Percentiles rank a stretch among this genome's conserved stretches.
phyloP scores from a whole-genome alignment of 2,329 filamentous ascomycete genomes.

The Fusarium floridanum region DNA sequence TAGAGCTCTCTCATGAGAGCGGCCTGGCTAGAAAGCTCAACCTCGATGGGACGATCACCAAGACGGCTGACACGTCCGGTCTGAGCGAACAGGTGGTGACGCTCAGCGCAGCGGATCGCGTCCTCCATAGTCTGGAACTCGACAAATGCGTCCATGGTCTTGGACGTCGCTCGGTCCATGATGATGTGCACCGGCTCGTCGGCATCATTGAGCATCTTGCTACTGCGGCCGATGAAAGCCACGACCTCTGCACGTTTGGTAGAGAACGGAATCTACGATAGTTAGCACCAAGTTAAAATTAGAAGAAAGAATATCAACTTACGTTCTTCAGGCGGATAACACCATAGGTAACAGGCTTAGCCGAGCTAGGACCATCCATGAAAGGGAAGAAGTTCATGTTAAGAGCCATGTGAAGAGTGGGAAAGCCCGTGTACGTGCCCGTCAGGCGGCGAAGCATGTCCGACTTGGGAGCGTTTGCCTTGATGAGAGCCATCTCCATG shows the following conservation, averaged over 20 bases:
- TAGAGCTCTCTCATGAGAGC: slow-evolving; percentile 73
- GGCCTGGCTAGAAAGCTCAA: slow-evolving; percentile 68
- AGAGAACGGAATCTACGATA: slow-evolving; percentile 67
- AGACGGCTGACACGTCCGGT: slow-evolving; percentile 62
- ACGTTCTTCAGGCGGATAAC: slow-evolving; percentile 66
- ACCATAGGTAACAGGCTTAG: slow-evolving; percentile 51
- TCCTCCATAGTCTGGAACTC: slow-evolving; percentile 68
- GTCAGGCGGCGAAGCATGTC: slow-evolving; percentile 55
- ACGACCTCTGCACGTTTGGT: slow-evolving; percentile 67
- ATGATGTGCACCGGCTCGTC: slow-evolving; percentile 73
- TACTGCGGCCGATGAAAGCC: slow-evolving; percentile 70
- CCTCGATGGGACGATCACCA: slow-evolving; percentile 68
- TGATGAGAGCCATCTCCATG: slow-evolving; percentile 26
- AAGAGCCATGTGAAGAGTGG: slow-evolving; percentile 53
- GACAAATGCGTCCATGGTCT: slow-evolving; percentile 72
- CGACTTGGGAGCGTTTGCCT: slow-evolving; percentile 48
- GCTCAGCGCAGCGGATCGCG: slow-evolving; percentile 65
- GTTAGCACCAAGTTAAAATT: neutral
- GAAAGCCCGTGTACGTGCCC: slow-evolving; percentile 49
- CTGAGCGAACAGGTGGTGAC: slow-evolving; percentile 56
- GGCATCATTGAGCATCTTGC: slow-evolving; percentile 65
- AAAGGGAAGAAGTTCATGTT: slow-evolving; percentile 61
- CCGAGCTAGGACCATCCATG: slow-evolving; percentile 53
- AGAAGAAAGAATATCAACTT: slow-evolving; percentile 42
- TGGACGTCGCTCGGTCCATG: slow-evolving; percentile 73